Conservation (phyloP, 495 filamentous ascomycete species). For the Penicillium maclennaniae region DNA sequence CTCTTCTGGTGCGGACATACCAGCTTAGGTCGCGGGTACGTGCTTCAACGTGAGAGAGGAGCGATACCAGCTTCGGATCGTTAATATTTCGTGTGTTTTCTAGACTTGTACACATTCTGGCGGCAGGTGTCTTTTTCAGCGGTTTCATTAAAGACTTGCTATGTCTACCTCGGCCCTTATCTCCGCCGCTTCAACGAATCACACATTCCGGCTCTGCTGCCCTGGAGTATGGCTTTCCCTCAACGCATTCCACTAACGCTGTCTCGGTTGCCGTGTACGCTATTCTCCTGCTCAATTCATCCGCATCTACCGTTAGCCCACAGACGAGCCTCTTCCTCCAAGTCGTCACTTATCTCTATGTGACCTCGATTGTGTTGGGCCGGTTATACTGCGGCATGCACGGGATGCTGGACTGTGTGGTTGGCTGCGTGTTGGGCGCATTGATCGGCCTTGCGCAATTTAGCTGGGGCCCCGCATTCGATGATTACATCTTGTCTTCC, state of each 20-base stretch:
- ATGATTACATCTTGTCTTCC: slow-evolving; percentile 54
- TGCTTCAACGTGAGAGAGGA: slow-evolving; percentile 1
- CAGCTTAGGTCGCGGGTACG: slow-evolving; percentile 76
- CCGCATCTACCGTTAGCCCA: slow-evolving; percentile 48
- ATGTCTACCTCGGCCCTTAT: slow-evolving; percentile 91
- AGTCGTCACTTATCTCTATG: slow-evolving; percentile 71
- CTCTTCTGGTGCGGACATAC: slow-evolving; percentile 93
- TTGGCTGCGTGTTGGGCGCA: slow-evolving; percentile 73
- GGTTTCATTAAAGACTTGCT: slow-evolving; percentile 92
- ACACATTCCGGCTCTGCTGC: slow-evolving; percentile 95
- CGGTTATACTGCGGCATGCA: slow-evolving; percentile 98
- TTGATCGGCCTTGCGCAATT: slow-evolving; percentile 66
- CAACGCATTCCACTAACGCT: slow-evolving; percentile 94
- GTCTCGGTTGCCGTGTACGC: slow-evolving; percentile 89
- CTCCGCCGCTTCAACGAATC: slow-evolving; percentile 88
- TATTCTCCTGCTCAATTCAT: slow-evolving; percentile 59
- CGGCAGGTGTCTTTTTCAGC: slow-evolving; percentile 85
- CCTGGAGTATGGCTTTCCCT: slow-evolving; percentile 95
- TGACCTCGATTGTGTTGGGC: slow-evolving; percentile 82
- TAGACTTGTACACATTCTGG: slow-evolving; percentile 85
- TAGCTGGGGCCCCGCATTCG: slow-evolving; percentile 61
- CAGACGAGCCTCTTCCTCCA: slow-evolving; percentile 58
- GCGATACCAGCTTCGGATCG: neutral
- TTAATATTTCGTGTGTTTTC: neutral
- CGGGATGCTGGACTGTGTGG: slow-evolving; percentile 83